Conservation (phyloP, 768 basidiomycete species). For the Peribolospora baueri region DNA sequence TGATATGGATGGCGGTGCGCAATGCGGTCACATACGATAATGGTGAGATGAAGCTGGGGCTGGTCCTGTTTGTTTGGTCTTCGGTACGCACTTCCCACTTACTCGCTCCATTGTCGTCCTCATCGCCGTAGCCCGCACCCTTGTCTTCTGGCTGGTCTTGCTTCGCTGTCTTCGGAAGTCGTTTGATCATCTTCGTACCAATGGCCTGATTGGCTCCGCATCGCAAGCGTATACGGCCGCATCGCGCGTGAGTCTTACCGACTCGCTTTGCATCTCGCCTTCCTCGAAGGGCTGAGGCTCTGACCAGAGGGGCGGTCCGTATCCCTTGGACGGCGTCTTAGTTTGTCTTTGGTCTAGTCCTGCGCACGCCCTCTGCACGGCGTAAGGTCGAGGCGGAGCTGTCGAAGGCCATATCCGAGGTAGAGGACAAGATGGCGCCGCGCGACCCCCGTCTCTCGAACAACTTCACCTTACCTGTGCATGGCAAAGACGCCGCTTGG, state of each 20-base stretch:
- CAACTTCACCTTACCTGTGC: not conserved
- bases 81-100: no score
- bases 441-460: not conserved
- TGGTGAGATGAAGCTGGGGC: not conserved
- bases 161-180: no score
- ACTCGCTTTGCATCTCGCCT: not conserved
- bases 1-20: no score
- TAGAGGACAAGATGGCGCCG: constrained; percentile 3
- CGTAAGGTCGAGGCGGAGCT: constrained; percentile 8
- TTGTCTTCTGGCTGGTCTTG: no score
- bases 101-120: no score
- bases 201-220: no score
- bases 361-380: constrained; percentile 1
- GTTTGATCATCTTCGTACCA: no score
- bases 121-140: no score
- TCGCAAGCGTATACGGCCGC: not conserved
- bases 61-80: not conserved
- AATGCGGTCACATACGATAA: no score
- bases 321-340: not conserved
- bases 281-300: no score
- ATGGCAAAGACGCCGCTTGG: constrained; percentile 2
- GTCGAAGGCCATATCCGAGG: constrained; percentile 4
- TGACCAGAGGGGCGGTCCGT: not conserved
- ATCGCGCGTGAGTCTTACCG: not conserved
- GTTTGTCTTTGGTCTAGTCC: constrained; percentile 2